These are phyloP conservation scores for Geum urbanum DNA, from an alignment of 306 rosid genomes.

Conservation along the genomic window DNA sequence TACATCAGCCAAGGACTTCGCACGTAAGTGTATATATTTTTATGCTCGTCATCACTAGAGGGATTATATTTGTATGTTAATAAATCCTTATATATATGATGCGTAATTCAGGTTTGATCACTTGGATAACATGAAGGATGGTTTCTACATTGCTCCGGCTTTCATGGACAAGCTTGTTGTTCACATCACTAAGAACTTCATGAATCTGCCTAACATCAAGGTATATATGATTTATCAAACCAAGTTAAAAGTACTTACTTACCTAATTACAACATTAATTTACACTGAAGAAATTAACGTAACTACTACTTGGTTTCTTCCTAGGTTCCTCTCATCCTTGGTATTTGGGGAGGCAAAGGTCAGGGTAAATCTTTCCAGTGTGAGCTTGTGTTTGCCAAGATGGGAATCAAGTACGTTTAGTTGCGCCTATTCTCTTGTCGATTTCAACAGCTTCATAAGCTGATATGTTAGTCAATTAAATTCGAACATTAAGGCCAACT, in stretches of 20 bases:
- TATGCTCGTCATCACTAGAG: neutral
- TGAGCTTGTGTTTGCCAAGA: conserved; percentile 92
- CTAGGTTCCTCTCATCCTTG: conserved; percentile 89
- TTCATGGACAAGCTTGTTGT: conserved; percentile 99
- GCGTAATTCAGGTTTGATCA: conserved; percentile 45
- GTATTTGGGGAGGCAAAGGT: conserved; percentile 99
- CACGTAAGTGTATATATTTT: conserved; percentile 34
- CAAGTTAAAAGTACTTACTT: too few species aligned
- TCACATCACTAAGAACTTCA: conserved; percentile 90
- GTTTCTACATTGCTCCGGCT: conserved; percentile 90
- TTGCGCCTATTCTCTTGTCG: conserved; percentile 4
- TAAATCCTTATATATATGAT: neutral
- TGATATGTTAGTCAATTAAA: neutral
- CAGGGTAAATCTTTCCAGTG: conserved; percentile 98
- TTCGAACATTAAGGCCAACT: neutral
- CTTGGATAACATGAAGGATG: conserved; percentile 68
- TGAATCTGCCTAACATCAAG: conserved; percentile 91
- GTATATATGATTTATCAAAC: conserved; percentile 20
- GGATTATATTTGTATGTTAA: too few species aligned
- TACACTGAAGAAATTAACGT: neutral
- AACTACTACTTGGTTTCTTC: neutral
- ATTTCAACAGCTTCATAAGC: neutral
- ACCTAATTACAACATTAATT: too few species aligned
- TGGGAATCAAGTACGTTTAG: conserved; percentile 86
- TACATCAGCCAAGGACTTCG: conserved; percentile 75